A percentile compares a stretch with the other conserved stretches of the same genome.
These are phyloP conservation scores for Cicer cuneatum DNA, from an alignment of 306 rosid genomes.

Conservation along the genomic window DNA sequence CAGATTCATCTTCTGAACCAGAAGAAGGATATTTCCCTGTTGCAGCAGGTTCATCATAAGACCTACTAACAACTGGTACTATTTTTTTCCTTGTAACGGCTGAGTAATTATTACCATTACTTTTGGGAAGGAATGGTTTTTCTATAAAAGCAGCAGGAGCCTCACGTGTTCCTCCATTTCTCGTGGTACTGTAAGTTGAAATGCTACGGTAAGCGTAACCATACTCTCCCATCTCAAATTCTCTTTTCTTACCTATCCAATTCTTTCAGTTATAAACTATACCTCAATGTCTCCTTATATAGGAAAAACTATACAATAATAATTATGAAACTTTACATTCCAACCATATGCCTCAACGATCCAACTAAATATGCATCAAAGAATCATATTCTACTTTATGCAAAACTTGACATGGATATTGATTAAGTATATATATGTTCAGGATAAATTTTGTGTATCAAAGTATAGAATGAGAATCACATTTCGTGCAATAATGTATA, in stretches of 20 bases:
- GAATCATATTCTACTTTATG: slow-evolving; percentile 45
- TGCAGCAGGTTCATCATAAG: slow-evolving; percentile 9
- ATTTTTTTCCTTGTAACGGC: slow-evolving; percentile 40
- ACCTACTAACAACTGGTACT: slow-evolving; percentile 31
- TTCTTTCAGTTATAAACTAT: not conserved
- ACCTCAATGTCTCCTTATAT: slow-evolving; percentile 42
- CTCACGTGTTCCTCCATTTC: slow-evolving; percentile 30
- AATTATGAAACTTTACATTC: not conserved
- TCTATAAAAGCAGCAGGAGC: slow-evolving; percentile 31
- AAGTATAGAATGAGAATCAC: slow-evolving; percentile 40
- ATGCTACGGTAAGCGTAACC: slow-evolving; percentile 33
- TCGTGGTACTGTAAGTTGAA: slow-evolving; percentile 32
- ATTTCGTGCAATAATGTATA: slow-evolving; percentile 30
- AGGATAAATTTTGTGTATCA: not conserved
- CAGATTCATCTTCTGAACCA: slow-evolving; percentile 28
- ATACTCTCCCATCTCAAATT: slow-evolving; percentile 50
- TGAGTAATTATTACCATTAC: not conserved
- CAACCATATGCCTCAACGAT: not conserved
- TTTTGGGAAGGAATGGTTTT: slow-evolving; percentile 44
- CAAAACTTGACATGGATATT: slow-evolving; percentile 33
- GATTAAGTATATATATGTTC: slow-evolving; percentile 28
- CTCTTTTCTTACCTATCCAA: not conserved
- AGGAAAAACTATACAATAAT: not conserved
- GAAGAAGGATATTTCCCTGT: slow-evolving; percentile 37
- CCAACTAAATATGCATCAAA: not conserved